Percentiles rank a stretch among this genome's conserved stretches.
These are phyloP conservation scores for Auricularia sp. DNA, from an alignment of 768 basidiomycete genomes.

Conservation along the genomic window DNA sequence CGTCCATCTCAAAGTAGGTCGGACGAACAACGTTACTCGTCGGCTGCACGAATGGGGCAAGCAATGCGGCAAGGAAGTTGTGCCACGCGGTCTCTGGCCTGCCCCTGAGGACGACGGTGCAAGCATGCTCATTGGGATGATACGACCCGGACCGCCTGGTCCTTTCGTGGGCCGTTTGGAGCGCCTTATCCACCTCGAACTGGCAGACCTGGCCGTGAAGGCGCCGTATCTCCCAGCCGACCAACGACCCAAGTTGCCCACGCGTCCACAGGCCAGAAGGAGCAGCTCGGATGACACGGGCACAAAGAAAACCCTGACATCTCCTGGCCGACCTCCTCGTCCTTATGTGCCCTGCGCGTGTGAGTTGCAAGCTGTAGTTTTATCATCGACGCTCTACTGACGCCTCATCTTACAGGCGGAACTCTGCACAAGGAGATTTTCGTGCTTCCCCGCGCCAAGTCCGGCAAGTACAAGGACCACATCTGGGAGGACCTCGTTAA, in stretches of 20 bases:
- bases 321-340: constrained; percentile 12
- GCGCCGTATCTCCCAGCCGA: constrained; percentile 41
- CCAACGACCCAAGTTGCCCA: constrained; percentile 1
- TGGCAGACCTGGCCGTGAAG: constrained; percentile 55
- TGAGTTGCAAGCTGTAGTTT: constrained; percentile 20
- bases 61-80: constrained; percentile 66
- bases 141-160: constrained; percentile 50
- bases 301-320: constrained; percentile 10
- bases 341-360: constrained; percentile 38
- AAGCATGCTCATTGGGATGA: constrained; percentile 55
- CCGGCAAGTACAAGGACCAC: constrained; percentile 44
- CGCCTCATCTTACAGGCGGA: constrained; percentile 31
- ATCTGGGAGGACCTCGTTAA: constrained; percentile 71
- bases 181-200: constrained; percentile 69
- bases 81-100: constrained; percentile 68
- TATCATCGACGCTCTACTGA: constrained; percentile 1
- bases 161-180: constrained; percentile 67
- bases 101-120: constrained; percentile 25
- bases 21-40: constrained; percentile 60
- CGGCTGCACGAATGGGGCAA: constrained; percentile 73
- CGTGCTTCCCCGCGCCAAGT: constrained; percentile 45
- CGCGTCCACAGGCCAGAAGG: constrained; percentile 4
- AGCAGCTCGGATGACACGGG: constrained; percentile 5
- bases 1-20: constrained; percentile 69
- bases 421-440: constrained; percentile 70